Evolutionary conservation across 495 filamentous ascomycete species (phyloP).

Genomic region (Aspergillus biplanus): DNA sequence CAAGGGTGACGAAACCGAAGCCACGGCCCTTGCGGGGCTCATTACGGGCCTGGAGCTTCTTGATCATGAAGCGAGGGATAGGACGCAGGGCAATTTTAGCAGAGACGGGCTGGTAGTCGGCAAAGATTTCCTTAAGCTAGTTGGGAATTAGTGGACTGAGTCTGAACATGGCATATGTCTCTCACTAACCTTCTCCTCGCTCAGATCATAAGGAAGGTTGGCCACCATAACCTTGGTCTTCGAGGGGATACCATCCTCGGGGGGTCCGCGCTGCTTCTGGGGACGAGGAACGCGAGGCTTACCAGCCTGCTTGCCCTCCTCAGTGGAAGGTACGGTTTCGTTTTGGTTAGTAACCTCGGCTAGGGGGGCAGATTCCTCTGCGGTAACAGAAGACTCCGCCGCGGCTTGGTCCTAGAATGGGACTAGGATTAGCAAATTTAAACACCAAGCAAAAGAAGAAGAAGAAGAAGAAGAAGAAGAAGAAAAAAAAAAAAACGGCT

Average conservation of each 20-base stretch:
- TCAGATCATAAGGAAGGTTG: constrained; percentile 96
- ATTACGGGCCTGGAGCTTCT: constrained; percentile 96
- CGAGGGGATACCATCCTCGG: constrained; percentile 95
- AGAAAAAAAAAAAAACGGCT: no score
- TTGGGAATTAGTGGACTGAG: constrained; percentile 42
- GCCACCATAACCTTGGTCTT: constrained; percentile 99
- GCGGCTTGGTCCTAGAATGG: constrained; percentile 30
- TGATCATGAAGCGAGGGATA: constrained; percentile 99
- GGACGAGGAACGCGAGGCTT: constrained; percentile 53
- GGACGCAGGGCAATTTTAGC: constrained; percentile 98
- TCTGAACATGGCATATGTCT: neutral
- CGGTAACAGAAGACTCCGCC: constrained; percentile 21
- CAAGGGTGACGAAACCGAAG: constrained; percentile 96
- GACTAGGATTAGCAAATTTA: neutral
- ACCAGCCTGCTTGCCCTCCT: constrained; percentile 62
- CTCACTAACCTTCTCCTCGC: constrained; percentile 84
- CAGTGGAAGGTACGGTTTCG: constrained; percentile 58
- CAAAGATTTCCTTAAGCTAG: constrained; percentile 96
- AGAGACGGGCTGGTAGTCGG: constrained; percentile 81
- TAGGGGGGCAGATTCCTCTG: constrained; percentile 37
- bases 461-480: no score
- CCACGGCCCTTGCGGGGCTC: constrained; percentile 99
- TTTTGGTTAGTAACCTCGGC: constrained; percentile 57
- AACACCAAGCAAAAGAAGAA: no score
- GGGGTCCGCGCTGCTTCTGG: constrained; percentile 83